Conservation (phyloP, 148 eudicot genomes). For the Vaccinium macrocarpon region DNA sequence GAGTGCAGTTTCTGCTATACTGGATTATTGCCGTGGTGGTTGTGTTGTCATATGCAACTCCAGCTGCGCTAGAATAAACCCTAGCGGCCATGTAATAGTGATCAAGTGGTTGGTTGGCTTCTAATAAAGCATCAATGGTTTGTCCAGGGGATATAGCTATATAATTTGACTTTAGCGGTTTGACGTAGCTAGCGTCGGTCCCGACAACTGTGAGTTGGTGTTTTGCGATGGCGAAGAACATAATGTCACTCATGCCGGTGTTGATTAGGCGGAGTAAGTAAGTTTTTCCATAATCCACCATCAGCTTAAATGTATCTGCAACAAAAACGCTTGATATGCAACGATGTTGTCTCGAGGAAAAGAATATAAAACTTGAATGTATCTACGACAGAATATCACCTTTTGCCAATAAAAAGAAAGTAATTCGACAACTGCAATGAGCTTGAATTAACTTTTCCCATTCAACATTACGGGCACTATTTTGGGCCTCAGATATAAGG, state of each 20-base stretch:
- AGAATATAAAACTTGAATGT: no score
- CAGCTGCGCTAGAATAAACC: not conserved
- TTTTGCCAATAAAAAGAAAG: no score
- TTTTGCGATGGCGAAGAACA: constrained; percentile 1
- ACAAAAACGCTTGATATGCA: no score
- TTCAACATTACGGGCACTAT: no score
- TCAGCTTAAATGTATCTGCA: constrained; percentile 5
- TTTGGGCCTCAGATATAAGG: no score
- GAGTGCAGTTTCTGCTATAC: constrained; percentile 1
- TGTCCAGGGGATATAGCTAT: constrained; percentile 1
- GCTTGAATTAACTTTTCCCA: no score
- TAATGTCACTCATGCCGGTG: not conserved
- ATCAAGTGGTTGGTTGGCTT: not conserved
- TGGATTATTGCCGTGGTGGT: constrained; percentile 10
- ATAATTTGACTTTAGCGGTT: not conserved
- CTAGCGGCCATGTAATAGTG: constrained; percentile 11
- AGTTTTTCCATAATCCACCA: not conserved
- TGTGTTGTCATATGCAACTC: not conserved
- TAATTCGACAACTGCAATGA: no score
- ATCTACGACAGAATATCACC: no score
- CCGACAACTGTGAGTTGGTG: constrained; percentile 9
- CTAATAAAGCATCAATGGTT: not conserved
- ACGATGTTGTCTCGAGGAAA: no score
- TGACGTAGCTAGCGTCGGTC: constrained; percentile 6
- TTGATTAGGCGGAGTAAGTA: constrained; percentile 3